Conservation (phyloP, 768 basidiomycete species). For the Boletus rubropictus region DNA sequence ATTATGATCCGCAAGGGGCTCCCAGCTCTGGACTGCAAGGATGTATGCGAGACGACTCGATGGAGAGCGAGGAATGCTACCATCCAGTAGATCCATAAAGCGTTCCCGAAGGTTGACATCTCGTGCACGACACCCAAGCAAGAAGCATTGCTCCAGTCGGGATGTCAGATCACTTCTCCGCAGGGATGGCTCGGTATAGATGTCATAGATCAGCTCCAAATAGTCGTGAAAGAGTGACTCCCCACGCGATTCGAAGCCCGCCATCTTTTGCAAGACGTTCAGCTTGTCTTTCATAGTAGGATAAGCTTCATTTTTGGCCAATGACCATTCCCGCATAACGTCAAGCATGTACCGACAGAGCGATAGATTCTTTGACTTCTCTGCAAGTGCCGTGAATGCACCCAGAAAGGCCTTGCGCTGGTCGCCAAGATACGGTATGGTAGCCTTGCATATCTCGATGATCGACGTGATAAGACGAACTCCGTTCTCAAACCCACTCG, state of each 20-base stretch:
- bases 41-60: slow-evolving; percentile 82
- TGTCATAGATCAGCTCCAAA: slow-evolving; percentile 85
- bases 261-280: slow-evolving; percentile 82
- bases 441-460: slow-evolving; percentile 78
- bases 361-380: slow-evolving; percentile 76
- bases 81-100: slow-evolving; percentile 87
- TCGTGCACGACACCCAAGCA: slow-evolving; percentile 83
- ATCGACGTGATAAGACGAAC: slow-evolving; percentile 70
- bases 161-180: slow-evolving; percentile 92
- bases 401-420: slow-evolving; percentile 77
- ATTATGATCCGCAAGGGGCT: slow-evolving; percentile 82
- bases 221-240: slow-evolving; percentile 80
- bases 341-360: slow-evolving; percentile 85
- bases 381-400: slow-evolving; percentile 73
- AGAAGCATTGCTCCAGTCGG: slow-evolving; percentile 87
- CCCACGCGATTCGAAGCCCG: slow-evolving; percentile 69
- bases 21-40: slow-evolving; percentile 93
- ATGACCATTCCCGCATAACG: slow-evolving; percentile 84
- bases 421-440: slow-evolving; percentile 80
- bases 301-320: slow-evolving; percentile 76
- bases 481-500: slow-evolving; percentile 49
- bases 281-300: slow-evolving; percentile 97
- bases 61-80: slow-evolving; percentile 79
- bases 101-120: slow-evolving; percentile 73
- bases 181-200: slow-evolving; percentile 82